A percentile compares a stretch with the other conserved stretches of the same genome.
phyloP scores from a whole-genome alignment of 495 filamentous ascomycete species.

The Penicillium desertorum region DNA sequence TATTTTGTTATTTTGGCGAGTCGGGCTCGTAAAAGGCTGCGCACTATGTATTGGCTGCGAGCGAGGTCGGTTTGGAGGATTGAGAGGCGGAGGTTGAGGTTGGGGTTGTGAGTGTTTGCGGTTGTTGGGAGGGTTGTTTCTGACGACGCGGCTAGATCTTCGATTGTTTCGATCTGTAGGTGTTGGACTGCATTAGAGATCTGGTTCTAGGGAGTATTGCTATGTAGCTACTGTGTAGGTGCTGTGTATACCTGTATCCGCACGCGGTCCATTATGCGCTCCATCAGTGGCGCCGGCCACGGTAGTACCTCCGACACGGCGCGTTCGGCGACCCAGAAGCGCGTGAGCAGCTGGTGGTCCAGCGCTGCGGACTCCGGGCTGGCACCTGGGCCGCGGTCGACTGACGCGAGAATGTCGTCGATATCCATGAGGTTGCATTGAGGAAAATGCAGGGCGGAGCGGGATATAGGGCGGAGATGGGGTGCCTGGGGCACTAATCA shows the following conservation, averaged over 20 bases:
- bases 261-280: conserved; percentile 76
- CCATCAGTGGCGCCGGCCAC: conserved; percentile 65
- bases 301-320: conserved; percentile 80
- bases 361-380: conserved; percentile 58
- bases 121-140: conserved; percentile 37
- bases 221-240: background rate
- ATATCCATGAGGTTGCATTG: conserved; percentile 66
- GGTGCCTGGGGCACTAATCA: conserved; percentile 13
- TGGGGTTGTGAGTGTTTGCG: conserved; percentile 71
- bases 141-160: conserved; percentile 62
- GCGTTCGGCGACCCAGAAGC: conserved; percentile 89
- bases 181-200: background rate
- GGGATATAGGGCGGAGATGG: conserved; percentile 16
- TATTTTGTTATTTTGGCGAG: conserved; percentile 67
- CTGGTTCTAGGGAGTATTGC: background rate
- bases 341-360: conserved; percentile 86
- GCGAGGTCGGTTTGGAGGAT: conserved; percentile 96
- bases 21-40: conserved; percentile 79
- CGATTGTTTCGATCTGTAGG: conserved; percentile 65
- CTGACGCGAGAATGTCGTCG: conserved; percentile 81
- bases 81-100: conserved; percentile 86
- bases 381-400: conserved; percentile 60
- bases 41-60: conserved; percentile 84
- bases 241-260: conserved; percentile 55
- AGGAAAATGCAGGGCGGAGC: conserved; percentile 16